phyloP scores from a whole-genome alignment of 495 filamentous ascomycete genomes.

The Penicillium roqueforti region DNA sequence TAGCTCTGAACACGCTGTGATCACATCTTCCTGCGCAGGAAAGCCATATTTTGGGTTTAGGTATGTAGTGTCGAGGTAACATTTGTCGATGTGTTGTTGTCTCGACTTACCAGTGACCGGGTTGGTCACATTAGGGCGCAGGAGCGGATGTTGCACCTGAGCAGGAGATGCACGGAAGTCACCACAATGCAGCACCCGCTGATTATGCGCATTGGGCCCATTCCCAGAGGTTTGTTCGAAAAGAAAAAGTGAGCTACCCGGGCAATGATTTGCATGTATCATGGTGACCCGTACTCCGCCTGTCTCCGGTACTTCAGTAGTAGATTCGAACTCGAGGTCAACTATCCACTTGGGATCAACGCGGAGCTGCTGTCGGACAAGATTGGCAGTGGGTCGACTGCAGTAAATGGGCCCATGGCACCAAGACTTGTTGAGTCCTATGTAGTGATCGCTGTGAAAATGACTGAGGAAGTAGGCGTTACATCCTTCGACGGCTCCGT shows the following conservation, averaged over 20 bases:
- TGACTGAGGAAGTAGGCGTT: slow-evolving; percentile 96
- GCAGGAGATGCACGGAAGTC: slow-evolving; percentile 88
- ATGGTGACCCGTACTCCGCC: slow-evolving; percentile 83
- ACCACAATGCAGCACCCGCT: slow-evolving; percentile 88
- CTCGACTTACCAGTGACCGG: slow-evolving; percentile 60
- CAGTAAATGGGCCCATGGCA: slow-evolving; percentile 94
- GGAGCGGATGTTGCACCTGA: slow-evolving; percentile 79
- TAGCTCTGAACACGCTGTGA: slow-evolving; percentile 82
- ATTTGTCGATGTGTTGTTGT: slow-evolving; percentile 86
- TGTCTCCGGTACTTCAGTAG: slow-evolving; percentile 71
- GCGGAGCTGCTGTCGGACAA: slow-evolving; percentile 78
- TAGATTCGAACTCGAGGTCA: slow-evolving; percentile 80
- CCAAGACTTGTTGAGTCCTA: slow-evolving; percentile 85
- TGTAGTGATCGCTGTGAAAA: slow-evolving; percentile 97
- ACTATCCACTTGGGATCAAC: slow-evolving; percentile 85
- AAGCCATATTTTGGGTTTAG: slow-evolving; percentile 94
- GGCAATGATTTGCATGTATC: slow-evolving; percentile 96
- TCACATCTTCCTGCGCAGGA: slow-evolving; percentile 80
- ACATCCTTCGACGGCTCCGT: slow-evolving; percentile 87
- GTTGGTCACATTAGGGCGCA: slow-evolving; percentile 70
- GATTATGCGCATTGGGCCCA: slow-evolving; percentile 53
- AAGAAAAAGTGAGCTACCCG: slow-evolving; percentile 87
- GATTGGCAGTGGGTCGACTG: slow-evolving; percentile 83
- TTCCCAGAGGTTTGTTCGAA: slow-evolving; percentile 74
- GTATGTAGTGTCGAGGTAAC: slow-evolving; percentile 97